Conservation (phyloP, 2,329 filamentous ascomycete genomes). For the Ascocoryne sarcoides region DNA sequence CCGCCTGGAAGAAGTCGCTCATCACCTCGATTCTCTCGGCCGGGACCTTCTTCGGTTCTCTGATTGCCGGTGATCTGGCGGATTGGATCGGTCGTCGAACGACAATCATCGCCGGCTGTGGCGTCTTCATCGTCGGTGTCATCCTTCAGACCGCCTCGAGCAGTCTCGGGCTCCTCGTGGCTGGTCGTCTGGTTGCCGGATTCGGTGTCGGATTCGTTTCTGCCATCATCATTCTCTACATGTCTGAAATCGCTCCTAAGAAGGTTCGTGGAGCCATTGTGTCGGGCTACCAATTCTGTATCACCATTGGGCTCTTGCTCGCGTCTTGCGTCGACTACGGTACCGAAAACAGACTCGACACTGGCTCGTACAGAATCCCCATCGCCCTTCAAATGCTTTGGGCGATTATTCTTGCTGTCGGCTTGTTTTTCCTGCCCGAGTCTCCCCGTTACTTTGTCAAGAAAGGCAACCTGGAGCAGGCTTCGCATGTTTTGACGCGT, state of each 20-base stretch:
- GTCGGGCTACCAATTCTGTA: constrained; percentile 76
- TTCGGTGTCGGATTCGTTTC: constrained; percentile 64
- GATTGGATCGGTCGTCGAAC: constrained; percentile 54
- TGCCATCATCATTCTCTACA: constrained; percentile 46
- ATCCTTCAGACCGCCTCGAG: constrained; percentile 56
- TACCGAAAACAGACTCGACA: constrained; percentile 53
- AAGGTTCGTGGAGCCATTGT: constrained; percentile 73
- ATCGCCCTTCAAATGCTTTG: constrained; percentile 74
- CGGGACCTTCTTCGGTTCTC: constrained; percentile 49
- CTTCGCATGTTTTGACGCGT: constrained; percentile 52
- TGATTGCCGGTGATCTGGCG: constrained; percentile 50
- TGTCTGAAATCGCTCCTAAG: constrained; percentile 15
- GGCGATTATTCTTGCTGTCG: constrained; percentile 64
- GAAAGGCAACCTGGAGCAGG: constrained; percentile 55
- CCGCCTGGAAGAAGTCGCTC: constrained; percentile 43
- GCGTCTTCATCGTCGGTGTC: constrained; percentile 58
- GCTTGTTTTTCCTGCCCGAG: constrained; percentile 70
- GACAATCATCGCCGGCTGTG: constrained; percentile 56
- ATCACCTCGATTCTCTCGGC: constrained; percentile 43
- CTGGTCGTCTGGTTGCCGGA: constrained; percentile 59
- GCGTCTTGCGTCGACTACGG: constrained; percentile 67
- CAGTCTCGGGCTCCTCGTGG: constrained; percentile 58
- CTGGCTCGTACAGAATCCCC: constrained; percentile 68
- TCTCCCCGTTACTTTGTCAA: constrained; percentile 80
- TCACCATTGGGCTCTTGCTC: constrained; percentile 69